Evolutionary conservation across 306 rosid genomes (phyloP), one percentile per base, ranked within the genome.

Genomic region (Luffa acutangula): DNA sequence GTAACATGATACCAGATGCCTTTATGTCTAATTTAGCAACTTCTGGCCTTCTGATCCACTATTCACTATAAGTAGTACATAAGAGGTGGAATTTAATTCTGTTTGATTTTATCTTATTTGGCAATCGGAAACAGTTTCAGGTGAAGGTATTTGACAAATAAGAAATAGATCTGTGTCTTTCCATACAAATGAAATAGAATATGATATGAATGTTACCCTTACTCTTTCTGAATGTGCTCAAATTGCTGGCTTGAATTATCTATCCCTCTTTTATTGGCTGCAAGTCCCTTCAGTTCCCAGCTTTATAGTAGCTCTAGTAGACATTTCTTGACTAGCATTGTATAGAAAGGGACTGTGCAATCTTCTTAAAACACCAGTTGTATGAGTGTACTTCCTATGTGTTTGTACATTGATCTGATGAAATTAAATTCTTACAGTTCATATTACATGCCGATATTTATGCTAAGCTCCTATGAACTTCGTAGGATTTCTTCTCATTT

Each of bases 401-500:
- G 31, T 75, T 75, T 4, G 25, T 37, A 2, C 15, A 75, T 36
- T 36, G 14, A 36, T 36, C 45, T 75, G 64, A 75, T 75, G 33
- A 56, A 51, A 52, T 39, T 31, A 0, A 18, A 52, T 37, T 54
- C 63, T 75, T 75, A 75, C 25, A 34, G 18, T 9, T 18, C n/a
- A 3, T 75, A 9, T 18, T n/a, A 18, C 13, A 33, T 49, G 10
- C 48, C 18, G 9, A 52, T 52, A 53, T 15, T 36, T 75, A 34
- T 75, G 63, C 78, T 75, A 51, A 79, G 72, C 46, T 79, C 56
- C 57, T 82, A 20, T 25, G n/a, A 56, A 43, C 66, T 77, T 75
- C 41, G 10, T 6, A 71, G n/a, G 33, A 33, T 75, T 78, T 72
- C 60, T 54, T 63, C 81, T 37, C 34, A 43, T 75, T 83, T 73